Base-by-base conservation (phyloP, 1,139 yeast genomes). In the Geotrichum macrosporum region DNA sequence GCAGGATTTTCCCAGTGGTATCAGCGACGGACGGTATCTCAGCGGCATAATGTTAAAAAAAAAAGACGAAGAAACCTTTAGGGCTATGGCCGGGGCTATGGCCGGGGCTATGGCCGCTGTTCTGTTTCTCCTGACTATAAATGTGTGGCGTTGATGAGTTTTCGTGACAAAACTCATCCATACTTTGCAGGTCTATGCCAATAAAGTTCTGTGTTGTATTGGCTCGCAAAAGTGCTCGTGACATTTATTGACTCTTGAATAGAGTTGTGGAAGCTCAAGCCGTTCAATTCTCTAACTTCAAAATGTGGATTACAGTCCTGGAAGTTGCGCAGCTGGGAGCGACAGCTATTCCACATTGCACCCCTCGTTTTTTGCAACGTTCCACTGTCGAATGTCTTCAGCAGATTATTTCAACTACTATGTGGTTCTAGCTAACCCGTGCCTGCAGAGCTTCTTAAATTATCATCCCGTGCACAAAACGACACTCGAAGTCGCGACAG, bases 221-320 rank as follows among this genome's bases (percentile, higher is more conserved):
- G 50, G 96, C 95, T 1, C 81, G 83, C 57, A 73, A 79, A 26
- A 76, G 76, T 46, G 77, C 78, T 22, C 69, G 78, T 44, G 84
- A 84, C 57, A 80, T 92, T 41, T 81, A 76, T 92, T 53, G 97
- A 92, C 64, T 87, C 96, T 0, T 98, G 98, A 2, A 82, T 92
- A 81, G 98, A 92, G 63, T 80, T 86, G 13, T 92, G 98, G 98
- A 80, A 79, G 42, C 71, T 92, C 54, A 84, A 84, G 57, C 86
- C 96, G 0, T 68, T 75, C 37, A 78, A 75, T 48, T 66, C 66
- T 13, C 73, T 3, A 92, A 85, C 55, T 92, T 88, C 73, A 75
- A 77, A 37, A 73, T 78, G 8, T 92, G 98, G 98, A 78, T 84
- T 8, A 75, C 79, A 42, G 95, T 95, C 0, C 75, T 88, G 55